Evolutionary conservation across 169 alveolate species (phyloP), one percentile per base, ranked within the genome.

Genomic region (Eimeria necatrix): DNA sequence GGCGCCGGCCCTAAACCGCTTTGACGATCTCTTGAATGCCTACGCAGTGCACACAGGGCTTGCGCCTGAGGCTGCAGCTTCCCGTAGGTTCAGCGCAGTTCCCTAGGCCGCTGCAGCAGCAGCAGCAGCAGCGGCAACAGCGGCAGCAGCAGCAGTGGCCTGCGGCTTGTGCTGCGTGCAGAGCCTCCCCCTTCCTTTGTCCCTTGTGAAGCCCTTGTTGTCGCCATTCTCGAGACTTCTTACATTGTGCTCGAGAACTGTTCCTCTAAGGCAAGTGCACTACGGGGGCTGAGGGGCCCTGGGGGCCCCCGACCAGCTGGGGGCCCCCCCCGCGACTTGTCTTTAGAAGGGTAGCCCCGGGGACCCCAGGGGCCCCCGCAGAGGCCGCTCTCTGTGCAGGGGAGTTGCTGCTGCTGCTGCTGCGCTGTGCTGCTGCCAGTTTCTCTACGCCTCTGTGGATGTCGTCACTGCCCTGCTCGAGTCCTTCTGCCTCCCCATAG

Each of bases 1-100:
- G 94, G 94, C 94, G 14, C 94, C 94, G 4, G 94, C 94, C 20
- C 41, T 89, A 51, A 89, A 89, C 24, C 94, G 94, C 76, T 89
- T 89, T 49, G 94, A 89, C 70, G 89, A 89, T 53, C 80, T 89
- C 32, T 71, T 90, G 49, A 22, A 48, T 73, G 89, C 89, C 48
- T 90, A 90, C 70, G 94, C 94, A 22, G 64, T 48, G 14, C 94
- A 73, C 56, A 90, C 71, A 32, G 94, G 94, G 20, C 81, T 90
- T n/a, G 20, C 59, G 7, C 68, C 68, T n/a, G 78, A 26, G 3
- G 9, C 46, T 32, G 52, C 60, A 4, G 26, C 83, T 18, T 24
- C 93, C 24, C 3, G 93, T 85, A 49, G 4, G 93, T 61, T 20
- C 18, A 61, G 46, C 60, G 68, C 88, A 48, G 49, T 48, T 48